Evolutionary conservation across 2,329 filamentous ascomycete genomes (phyloP).

Genomic region (Tolypocladium cylindrosporum): DNA sequence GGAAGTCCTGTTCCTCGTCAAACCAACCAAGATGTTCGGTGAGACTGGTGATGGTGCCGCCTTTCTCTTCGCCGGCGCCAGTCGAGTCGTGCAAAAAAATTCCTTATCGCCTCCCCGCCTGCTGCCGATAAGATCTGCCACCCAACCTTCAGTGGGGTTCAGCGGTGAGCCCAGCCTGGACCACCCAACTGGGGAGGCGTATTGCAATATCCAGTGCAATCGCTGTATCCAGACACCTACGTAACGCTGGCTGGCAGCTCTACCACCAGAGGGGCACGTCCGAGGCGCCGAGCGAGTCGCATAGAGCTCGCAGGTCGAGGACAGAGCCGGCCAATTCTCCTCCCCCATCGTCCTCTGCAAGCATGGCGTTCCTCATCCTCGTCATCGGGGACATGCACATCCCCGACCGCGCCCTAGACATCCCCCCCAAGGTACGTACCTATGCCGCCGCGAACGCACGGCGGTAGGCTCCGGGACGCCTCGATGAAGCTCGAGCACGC

Average conservation of each 20-base stretch:
- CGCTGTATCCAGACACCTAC: slow-evolving; percentile 17
- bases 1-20: neutral
- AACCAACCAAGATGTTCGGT: neutral
- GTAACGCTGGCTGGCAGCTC: neutral
- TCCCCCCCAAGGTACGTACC: slow-evolving; percentile 67
- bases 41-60: neutral
- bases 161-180: neutral
- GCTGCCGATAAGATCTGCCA: slow-evolving; percentile 8
- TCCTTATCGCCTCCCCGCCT: slow-evolving; percentile 11
- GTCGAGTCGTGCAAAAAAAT: slow-evolving; percentile 8
- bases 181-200: neutral
- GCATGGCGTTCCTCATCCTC: slow-evolving; percentile 81
- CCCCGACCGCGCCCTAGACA: slow-evolving; percentile 82
- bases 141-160: neutral
- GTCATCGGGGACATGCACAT: slow-evolving; percentile 92
- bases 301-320: slow-evolving; percentile 1
- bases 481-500: neutral
- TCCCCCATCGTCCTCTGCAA: slow-evolving; percentile 18
- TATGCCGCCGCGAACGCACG: neutral
- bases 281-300: neutral
- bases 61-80: neutral
- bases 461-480: too few relatives aligned
- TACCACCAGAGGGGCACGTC: neutral
- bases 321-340: slow-evolving; percentile 6
- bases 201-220: slow-evolving; percentile 7